phyloP scores from a whole-genome alignment of 2,329 filamentous ascomycete species.

The Penicillium sp. region DNA sequence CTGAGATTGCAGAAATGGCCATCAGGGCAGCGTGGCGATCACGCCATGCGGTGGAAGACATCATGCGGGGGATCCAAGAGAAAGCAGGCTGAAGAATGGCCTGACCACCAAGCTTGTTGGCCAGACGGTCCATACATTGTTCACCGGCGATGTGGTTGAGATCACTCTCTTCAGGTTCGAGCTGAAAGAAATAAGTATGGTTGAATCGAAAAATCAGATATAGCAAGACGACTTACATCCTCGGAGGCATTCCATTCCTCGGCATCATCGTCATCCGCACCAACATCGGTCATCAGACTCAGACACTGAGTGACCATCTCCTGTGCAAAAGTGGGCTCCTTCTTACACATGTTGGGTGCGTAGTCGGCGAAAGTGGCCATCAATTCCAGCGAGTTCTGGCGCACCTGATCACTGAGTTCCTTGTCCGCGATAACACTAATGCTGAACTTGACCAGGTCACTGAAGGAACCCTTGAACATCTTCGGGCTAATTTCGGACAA shows the following conservation, averaged over 20 bases:
- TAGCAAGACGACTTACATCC: slow-evolving; percentile 64
- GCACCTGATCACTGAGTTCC: slow-evolving; percentile 81
- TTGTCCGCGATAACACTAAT: slow-evolving; percentile 95
- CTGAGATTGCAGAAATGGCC: slow-evolving; percentile 97
- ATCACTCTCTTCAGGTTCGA: slow-evolving; percentile 94
- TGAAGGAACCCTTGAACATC: slow-evolving; percentile 97
- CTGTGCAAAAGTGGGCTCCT: slow-evolving; percentile 83
- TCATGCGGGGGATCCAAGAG: slow-evolving; percentile 96
- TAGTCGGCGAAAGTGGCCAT: slow-evolving; percentile 98
- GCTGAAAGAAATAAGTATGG: slow-evolving; percentile 45
- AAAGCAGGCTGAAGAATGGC: slow-evolving; percentile 92
- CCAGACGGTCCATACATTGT: slow-evolving; percentile 95
- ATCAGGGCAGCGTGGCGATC: slow-evolving; percentile 95
- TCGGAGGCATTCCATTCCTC: slow-evolving; percentile 90
- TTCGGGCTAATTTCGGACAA: slow-evolving; percentile 90
- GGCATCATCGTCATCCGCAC: slow-evolving; percentile 89
- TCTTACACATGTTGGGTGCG: slow-evolving; percentile 89
- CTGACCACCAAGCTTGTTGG: slow-evolving; percentile 94
- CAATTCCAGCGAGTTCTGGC: slow-evolving; percentile 92
- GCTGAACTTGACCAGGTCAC: slow-evolving; percentile 86
- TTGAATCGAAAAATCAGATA: slow-evolving; percentile 14
- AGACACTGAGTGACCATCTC: slow-evolving; percentile 99
- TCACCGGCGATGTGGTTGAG: slow-evolving; percentile 96
- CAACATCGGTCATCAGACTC: slow-evolving; percentile 96
- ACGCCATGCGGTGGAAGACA: slow-evolving; percentile 89